Evolutionary conservation across 106 monocot genomes (phyloP), one percentile per base, ranked within the genome.

Genomic region (Agapanthus africanus): DNA sequence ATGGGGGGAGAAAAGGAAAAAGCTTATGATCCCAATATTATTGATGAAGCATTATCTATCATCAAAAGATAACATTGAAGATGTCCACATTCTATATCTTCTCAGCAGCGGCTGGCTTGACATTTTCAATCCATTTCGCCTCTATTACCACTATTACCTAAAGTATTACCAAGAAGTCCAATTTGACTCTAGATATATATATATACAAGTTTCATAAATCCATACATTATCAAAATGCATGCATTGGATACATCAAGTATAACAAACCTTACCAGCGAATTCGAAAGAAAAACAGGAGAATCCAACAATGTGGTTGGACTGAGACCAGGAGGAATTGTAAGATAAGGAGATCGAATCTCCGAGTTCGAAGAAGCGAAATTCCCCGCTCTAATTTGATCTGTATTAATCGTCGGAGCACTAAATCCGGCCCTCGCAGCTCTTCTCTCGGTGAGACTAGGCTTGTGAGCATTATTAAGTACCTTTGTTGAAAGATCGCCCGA

Each of bases 281-380:
- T 93, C 2, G 83, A 81, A 67, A 93, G 83, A 60, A 90, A 90
- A 73, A 90, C 89, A 4, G 89, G 89, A 39, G 93, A 93, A 33
- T 93, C 89, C 77, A 93, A 65, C 65, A 89, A 70, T 33, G 81
- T 70, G 4, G 86, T 86, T 0, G 86, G 93, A 59, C 93, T 93
- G 26, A 86, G 71, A 70, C 93, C 89, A 36, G 88, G 85, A 10
- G 91, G 82, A 39, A 92, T 79, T 2, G 80, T 80, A 64, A 92
- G 47, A 44, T 81, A 83, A 30, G 84, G 88, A 59, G 85, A 83
- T 7, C 72, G 65, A 33, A 69, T 64, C 11, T 83, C 83, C 19
- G 75, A 36, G 25, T 82, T 71, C 16, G 83, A 69, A 22, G 63
- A 62, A 22, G n/a, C 54, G 63, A 76, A 35, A 47, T 33, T 82